These are phyloP conservation scores for Heliamphora pulchella DNA, from an alignment of 179 eudicot genomes.

Conservation along the genomic window DNA sequence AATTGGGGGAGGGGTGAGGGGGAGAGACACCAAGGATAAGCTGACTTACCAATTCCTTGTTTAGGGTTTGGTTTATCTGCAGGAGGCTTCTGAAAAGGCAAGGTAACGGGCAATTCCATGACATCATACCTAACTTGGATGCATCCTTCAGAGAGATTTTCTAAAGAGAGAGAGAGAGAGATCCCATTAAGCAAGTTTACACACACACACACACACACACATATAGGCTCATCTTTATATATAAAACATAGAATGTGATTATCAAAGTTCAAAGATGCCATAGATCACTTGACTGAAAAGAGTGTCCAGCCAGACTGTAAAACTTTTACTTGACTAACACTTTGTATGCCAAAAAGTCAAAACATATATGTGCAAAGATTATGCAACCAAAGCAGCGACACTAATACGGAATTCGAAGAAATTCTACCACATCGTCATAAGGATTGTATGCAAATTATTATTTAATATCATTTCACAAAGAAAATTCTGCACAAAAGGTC, in stretches of 20 bases:
- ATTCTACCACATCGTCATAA: not conserved
- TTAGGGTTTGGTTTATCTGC: conserved; percentile 93
- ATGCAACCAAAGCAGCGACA: not conserved
- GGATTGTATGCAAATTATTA: not conserved
- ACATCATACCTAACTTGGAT: conserved; percentile 77
- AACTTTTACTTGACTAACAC: not conserved
- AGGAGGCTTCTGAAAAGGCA: conserved; percentile 86
- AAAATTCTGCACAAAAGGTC: not conserved
- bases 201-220: no score
- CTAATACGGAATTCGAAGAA: not conserved
- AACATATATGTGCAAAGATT: not conserved
- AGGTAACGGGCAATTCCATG: conserved; percentile 65
- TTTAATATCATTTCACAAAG: not conserved
- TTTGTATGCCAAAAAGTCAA: not conserved
- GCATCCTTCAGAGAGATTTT: conserved; percentile 51
- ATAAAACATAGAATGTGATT: not conserved
- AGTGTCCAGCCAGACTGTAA: not conserved
- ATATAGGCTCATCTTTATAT: no score
- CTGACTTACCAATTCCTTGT: conserved; percentile 84
- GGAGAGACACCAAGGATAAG: not conserved
- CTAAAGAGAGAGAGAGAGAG: conserved; percentile 25
- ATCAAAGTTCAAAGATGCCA: not conserved
- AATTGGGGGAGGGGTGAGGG: no score
- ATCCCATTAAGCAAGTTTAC: not conserved
- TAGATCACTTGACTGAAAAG: not conserved